A percentile compares a stretch with the other conserved stretches of the same genome.
These are phyloP conservation scores for Gossypium sturtianum DNA, from an alignment of 345 rosid species.

Conservation along the genomic window DNA sequence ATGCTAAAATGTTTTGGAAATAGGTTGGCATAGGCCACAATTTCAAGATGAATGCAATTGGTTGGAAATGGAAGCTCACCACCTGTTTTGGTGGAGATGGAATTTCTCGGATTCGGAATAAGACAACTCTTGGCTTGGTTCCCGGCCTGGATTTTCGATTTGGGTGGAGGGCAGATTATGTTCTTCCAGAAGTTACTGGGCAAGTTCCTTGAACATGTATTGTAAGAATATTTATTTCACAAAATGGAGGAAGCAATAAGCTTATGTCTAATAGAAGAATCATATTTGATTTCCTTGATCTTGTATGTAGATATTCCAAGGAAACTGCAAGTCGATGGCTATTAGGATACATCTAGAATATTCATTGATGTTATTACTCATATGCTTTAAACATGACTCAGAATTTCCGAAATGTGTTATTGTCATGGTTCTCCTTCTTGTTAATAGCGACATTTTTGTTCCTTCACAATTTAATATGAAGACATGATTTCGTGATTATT, in stretches of 20 bases:
- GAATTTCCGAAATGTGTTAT: background rate
- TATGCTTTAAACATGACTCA: background rate
- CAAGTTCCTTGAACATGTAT: slow-evolving; percentile 26
- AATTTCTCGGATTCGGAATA: slow-evolving; percentile 67
- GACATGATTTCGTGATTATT: background rate
- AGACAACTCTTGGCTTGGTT: slow-evolving; percentile 68
- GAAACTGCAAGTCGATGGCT: background rate
- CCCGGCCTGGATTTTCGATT: slow-evolving; percentile 84
- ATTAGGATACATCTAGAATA: background rate
- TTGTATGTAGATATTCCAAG: slow-evolving; percentile 1
- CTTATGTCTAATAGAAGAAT: background rate
- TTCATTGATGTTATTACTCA: background rate
- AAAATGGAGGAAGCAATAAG: background rate
- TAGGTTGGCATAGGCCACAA: slow-evolving; percentile 87
- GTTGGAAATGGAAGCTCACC: slow-evolving; percentile 91
- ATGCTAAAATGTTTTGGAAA: background rate
- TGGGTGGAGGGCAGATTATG: slow-evolving; percentile 90
- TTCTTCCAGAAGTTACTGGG: slow-evolving; percentile 87
- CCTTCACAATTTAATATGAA: background rate
- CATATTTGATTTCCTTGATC: slow-evolving; percentile 15
- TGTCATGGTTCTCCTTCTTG: background rate
- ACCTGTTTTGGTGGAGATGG: slow-evolving; percentile 89
- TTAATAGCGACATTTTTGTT: background rate
- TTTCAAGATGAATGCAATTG: slow-evolving; percentile 65
- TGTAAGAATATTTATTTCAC: background rate